Percentiles rank a stretch among this genome's conserved stretches.
phyloP scores from a whole-genome alignment of 768 basidiomycete genomes.

The Tylopilus subfusipes region DNA sequence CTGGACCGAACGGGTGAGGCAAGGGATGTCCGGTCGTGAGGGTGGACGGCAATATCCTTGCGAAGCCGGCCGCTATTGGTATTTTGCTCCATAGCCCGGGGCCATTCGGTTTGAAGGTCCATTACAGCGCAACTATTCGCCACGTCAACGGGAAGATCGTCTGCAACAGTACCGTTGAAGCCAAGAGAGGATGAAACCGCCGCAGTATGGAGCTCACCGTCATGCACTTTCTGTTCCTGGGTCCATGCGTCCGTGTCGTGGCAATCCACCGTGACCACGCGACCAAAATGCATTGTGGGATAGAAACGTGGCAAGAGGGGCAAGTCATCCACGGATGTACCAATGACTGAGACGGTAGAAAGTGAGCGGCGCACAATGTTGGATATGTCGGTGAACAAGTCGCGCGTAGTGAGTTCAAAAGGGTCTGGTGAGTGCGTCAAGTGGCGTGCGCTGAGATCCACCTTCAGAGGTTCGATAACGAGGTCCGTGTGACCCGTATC shows the following conservation, averaged over 20 bases:
- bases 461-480: background rate
- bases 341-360: background rate
- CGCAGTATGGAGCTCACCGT: conserved; percentile 9
- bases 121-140: background rate
- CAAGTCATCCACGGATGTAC: background rate
- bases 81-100: background rate
- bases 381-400: conserved; percentile 5
- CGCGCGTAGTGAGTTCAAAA: conserved; percentile 2
- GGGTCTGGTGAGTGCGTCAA: conserved; percentile 12
- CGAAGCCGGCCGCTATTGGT: background rate
- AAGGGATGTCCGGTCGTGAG: conserved; percentile 2
- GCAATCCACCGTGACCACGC: conserved; percentile 19
- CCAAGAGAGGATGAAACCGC: conserved; percentile 9
- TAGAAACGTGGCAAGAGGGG: conserved; percentile 7
- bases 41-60: background rate
- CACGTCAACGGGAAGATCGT: background rate
- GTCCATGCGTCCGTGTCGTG: conserved; percentile 30
- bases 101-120: conserved; percentile 2
- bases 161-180: conserved; percentile 1
- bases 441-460: conserved; percentile 6
- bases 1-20: background rate
- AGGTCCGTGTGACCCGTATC: background rate
- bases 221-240: conserved; percentile 4
- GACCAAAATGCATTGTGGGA: conserved; percentile 9
- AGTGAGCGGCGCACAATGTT: conserved; percentile 1